These are phyloP conservation scores for Larix kaempferi DNA, from an alignment of 75 land plant species.

Conservation along the genomic window DNA sequence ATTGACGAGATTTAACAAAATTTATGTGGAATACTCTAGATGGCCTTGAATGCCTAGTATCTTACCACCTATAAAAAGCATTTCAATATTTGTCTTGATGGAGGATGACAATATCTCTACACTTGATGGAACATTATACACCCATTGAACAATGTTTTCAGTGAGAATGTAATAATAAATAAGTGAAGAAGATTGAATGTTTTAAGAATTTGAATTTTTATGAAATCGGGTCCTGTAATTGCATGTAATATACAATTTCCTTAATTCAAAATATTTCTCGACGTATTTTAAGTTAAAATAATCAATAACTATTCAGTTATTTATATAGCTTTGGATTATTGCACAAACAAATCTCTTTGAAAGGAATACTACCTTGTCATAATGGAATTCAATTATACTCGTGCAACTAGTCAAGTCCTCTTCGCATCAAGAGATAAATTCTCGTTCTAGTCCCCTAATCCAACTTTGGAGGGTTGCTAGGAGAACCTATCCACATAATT, in stretches of 20 bases:
- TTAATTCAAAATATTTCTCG: too few relatives aligned
- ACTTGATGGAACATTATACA: slow-evolving; percentile 47
- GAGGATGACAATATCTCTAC: slow-evolving; percentile 65
- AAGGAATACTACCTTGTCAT: too few relatives aligned
- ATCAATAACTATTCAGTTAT: too few relatives aligned
- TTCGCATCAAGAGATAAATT: slow-evolving; percentile 69
- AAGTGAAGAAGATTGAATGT: too few relatives aligned
- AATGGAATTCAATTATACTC: too few relatives aligned
- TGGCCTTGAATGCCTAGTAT: slow-evolving; percentile 88
- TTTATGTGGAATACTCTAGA: slow-evolving; percentile 77
- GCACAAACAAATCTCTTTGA: too few relatives aligned
- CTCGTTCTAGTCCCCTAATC: slow-evolving; percentile 58
- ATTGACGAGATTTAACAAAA: slow-evolving; percentile 56
- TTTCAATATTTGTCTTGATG: slow-evolving; percentile 59
- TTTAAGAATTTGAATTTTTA: too few relatives aligned
- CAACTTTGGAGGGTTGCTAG: slow-evolving; percentile 22
- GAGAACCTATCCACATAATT: slow-evolving; percentile 11
- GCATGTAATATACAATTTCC: too few relatives aligned
- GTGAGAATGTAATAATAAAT: background rate
- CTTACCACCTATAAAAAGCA: slow-evolving; percentile 59
- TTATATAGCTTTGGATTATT: too few relatives aligned
- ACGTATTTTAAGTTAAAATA: too few relatives aligned
- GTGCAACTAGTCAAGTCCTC: slow-evolving; percentile 67
- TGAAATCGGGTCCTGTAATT: too few relatives aligned
- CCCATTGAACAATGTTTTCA: slow-evolving; percentile 17